These are phyloP conservation scores for Penicillium sp. DNA, from an alignment of 2,329 filamentous ascomycete species.

Conservation along the genomic window DNA sequence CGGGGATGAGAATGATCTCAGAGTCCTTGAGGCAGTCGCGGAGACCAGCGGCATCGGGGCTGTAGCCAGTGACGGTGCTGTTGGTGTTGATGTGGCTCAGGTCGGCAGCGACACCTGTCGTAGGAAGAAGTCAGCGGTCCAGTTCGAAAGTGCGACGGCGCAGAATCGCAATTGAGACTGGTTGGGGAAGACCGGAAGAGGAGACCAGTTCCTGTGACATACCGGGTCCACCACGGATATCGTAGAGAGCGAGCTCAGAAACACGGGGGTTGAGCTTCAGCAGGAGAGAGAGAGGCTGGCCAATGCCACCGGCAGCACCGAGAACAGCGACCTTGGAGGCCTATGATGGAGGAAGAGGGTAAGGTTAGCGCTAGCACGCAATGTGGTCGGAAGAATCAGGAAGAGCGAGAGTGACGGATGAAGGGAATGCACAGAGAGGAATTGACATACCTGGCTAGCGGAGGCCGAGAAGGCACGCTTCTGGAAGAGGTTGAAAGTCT, in stretches of 20 bases:
- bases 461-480: constrained; percentile 82
- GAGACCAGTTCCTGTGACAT: constrained; percentile 48
- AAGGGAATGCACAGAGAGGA: constrained; percentile 7
- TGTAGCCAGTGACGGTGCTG: constrained; percentile 89
- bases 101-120: constrained; percentile 91
- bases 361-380: constrained; percentile 22
- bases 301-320: constrained; percentile 96
- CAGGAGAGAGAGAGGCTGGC: constrained; percentile 95
- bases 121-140: constrained; percentile 12
- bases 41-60: constrained; percentile 76
- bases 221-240: constrained; percentile 94
- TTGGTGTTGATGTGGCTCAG: constrained; percentile 99
- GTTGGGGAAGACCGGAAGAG: neutral
- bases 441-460: constrained; percentile 70
- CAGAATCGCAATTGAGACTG: constrained; percentile 3
- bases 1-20: constrained; percentile 96
- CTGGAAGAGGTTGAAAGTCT: constrained; percentile 64
- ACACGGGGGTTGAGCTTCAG: constrained; percentile 98
- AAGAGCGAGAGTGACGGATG: constrained; percentile 8
- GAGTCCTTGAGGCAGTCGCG: constrained; percentile 79
- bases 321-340: constrained; percentile 97
- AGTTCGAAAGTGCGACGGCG: constrained; percentile 2
- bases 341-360: constrained; percentile 55
- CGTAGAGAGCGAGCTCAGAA: constrained; percentile 92
- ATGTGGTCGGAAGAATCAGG: constrained; percentile 9